phyloP scores from a whole-genome alignment of 495 filamentous ascomycete genomes.

The Entonaema liquescens region DNA sequence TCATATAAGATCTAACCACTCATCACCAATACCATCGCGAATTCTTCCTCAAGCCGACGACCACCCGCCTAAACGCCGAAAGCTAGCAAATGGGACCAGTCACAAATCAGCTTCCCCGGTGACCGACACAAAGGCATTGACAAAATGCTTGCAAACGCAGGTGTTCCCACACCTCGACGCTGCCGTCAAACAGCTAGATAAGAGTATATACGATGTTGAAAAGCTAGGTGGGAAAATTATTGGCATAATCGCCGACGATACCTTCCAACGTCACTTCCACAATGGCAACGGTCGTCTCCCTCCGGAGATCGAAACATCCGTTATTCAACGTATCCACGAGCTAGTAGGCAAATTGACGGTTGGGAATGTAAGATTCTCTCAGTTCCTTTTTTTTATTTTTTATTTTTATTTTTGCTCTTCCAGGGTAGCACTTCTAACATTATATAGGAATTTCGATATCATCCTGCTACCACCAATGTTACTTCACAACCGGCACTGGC shows the following conservation, averaged over 20 bases:
- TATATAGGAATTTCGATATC: constrained; percentile 27
- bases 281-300: constrained; percentile 31
- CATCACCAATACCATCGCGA: not conserved
- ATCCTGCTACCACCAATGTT: not conserved
- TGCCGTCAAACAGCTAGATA: constrained; percentile 24
- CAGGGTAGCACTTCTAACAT: constrained; percentile 3
- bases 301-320: constrained; percentile 15
- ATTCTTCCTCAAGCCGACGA: not conserved
- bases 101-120: not conserved
- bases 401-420: not conserved
- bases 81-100: constrained; percentile 4
- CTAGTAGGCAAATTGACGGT: constrained; percentile 25
- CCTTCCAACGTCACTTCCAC: constrained; percentile 37
- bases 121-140: constrained; percentile 28
- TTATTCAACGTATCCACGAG: constrained; percentile 29
- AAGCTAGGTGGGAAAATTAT: constrained; percentile 39
- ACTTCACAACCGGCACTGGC: not conserved
- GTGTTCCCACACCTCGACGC: constrained; percentile 51
- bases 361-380: constrained; percentile 26
- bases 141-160: constrained; percentile 44
- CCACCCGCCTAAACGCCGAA: constrained; percentile 26
- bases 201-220: constrained; percentile 38
- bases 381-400: not conserved
- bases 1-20: not conserved
- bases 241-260: constrained; percentile 27